Percentiles rank a stretch among this genome's conserved stretches.
Conservation (phyloP, 192 early-diverging fungal genomes). For the Gryganskiella cystojenkinii region DNA sequence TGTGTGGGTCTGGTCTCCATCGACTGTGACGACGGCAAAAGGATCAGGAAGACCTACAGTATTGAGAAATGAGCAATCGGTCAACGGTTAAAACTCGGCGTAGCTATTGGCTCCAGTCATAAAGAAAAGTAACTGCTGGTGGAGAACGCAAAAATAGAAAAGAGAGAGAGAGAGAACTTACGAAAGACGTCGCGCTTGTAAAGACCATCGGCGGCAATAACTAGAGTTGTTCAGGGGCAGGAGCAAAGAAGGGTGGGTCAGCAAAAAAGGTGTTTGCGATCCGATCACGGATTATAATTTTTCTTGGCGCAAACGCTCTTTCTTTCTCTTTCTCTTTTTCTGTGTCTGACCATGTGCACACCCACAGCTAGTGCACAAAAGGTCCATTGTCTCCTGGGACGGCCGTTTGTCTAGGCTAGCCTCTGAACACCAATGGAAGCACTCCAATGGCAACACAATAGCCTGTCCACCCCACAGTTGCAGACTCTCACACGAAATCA, state of each 20-base stretch:
- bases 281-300: too few relatives aligned
- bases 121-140: not conserved
- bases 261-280: too few relatives aligned
- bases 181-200: conserved; percentile 92
- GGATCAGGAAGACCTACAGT: conserved; percentile 86
- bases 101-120: not conserved
- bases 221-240: conserved; percentile 40
- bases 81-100: not conserved
- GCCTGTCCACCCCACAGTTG: too few relatives aligned
- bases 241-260: not conserved
- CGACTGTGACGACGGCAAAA: conserved; percentile 96
- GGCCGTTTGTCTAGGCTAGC: too few relatives aligned
- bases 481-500: too few relatives aligned
- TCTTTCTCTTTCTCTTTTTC: too few relatives aligned
- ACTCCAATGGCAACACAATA: too few relatives aligned
- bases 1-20: conserved; percentile 96
- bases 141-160: not conserved
- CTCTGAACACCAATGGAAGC: too few relatives aligned
- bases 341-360: too few relatives aligned
- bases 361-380: too few relatives aligned
- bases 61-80: not conserved
- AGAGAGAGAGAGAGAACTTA: conserved; percentile 48
- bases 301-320: not conserved
- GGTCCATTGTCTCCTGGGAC: too few relatives aligned
- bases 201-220: conserved; percentile 93